Conservation (phyloP, 78 protist genomes). For the Dictyostelium intermedium region DNA sequence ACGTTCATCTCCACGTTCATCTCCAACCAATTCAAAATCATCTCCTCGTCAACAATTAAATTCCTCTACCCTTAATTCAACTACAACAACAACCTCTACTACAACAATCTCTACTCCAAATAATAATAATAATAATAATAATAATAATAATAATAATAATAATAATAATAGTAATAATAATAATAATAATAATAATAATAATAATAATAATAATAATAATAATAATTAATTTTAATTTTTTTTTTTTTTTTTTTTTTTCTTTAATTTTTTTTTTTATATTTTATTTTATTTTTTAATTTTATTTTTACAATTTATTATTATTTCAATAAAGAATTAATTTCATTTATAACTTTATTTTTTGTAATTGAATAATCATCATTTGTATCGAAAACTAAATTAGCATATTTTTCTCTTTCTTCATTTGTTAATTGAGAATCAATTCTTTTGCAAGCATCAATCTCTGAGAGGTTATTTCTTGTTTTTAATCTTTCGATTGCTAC, state of each 20-base stretch:
- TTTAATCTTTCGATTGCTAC: slow-evolving; percentile 23
- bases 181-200: too few relatives aligned
- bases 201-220: too few relatives aligned
- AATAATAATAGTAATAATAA: too few relatives aligned
- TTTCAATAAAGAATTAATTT: neutral
- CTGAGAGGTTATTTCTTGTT: slow-evolving; percentile 25
- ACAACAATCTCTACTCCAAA: neutral
- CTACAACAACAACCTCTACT: neutral
- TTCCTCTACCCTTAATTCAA: neutral
- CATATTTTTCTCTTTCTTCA: slow-evolving; percentile 53
- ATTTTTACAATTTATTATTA: neutral
- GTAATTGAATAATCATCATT: slow-evolving; percentile 39
- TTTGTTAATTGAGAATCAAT: slow-evolving; percentile 42
- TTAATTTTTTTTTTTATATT: neutral
- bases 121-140: slow-evolving; percentile 6
- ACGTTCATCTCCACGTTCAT: neutral
- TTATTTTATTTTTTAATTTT: too few relatives aligned
- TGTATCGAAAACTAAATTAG: slow-evolving; percentile 35
- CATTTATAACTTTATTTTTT: slow-evolving; percentile 24
- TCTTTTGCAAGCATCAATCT: slow-evolving; percentile 22
- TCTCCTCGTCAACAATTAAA: neutral
- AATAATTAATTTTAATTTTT: neutral
- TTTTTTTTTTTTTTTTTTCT: neutral
- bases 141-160: neutral
- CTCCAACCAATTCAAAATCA: neutral